Evolutionary conservation across 2,329 filamentous ascomycete species (phyloP), one percentile per base, ranked within the genome.

Genomic region (Xylariales sp.): DNA sequence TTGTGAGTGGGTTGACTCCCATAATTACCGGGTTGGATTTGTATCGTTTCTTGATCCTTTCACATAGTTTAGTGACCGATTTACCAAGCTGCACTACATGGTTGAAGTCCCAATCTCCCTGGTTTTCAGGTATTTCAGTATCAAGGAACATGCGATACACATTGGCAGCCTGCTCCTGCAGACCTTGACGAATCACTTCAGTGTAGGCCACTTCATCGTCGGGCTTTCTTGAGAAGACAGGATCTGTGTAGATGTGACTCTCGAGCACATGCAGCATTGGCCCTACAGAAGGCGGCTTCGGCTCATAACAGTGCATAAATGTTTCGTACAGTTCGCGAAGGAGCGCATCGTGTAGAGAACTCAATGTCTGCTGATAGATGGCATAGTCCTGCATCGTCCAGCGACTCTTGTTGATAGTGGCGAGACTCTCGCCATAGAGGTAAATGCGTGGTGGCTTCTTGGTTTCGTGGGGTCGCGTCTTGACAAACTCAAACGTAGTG

Each of bases 31-130:
- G 88, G 41, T 85, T 93, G 52, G 86, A 91, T 51, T 81, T 81
- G 62, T 95, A 98, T 33, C 91, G 81, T 65, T 97, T 97, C 60
- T 89, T 84, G 36, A 96, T 94, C 56, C 84, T 87, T 52, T 95
- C 83, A 46, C 85, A 88, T 21, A 96, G 72, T 48, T 87, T 89
- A 33, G 88, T 83, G 5, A 97, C 88, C 1, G 81, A 80, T 56
- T 93, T 88, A 13, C 90, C 89, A 17, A 98, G 76, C 54, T 90
- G 80, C 42, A 96, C 88, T 40, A 97, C 84, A 60, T 97, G 88
- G 45, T 78, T 85, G 57, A 95, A 91, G 49, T 96, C 81, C 90
- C 93, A 96, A 34, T 87, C 76, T 47, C 89, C 81, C 50, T 88
- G 83, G 39, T 83, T 78, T 23, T 85, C 76, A 2, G 90, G 89